Evolutionary conservation across 768 basidiomycete genomes (phyloP).

Genomic region (Suillus luteus): DNA sequence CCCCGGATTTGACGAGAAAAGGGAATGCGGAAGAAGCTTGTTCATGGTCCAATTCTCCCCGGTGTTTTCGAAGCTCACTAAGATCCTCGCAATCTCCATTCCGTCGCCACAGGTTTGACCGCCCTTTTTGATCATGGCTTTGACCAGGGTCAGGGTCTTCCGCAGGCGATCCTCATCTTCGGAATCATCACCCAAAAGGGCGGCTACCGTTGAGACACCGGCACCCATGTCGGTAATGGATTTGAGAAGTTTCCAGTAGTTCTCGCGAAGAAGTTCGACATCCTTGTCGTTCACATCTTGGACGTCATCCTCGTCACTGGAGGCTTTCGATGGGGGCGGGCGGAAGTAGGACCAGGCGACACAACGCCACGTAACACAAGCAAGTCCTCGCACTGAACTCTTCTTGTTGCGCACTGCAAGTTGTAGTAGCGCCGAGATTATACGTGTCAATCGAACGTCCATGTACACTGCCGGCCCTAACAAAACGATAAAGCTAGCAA

Average conservation of each 20-base stretch:
- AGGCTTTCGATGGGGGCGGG: slow-evolving; percentile 37
- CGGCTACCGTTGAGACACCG: slow-evolving; percentile 58
- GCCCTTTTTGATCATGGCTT: slow-evolving; percentile 57
- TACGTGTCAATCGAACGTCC: slow-evolving; percentile 44
- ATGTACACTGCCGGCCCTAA: slow-evolving; percentile 56
- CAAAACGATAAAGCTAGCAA: slow-evolving; percentile 67
- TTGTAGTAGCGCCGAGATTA: slow-evolving; percentile 51
- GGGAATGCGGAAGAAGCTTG: slow-evolving; percentile 49
- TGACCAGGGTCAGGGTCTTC: slow-evolving; percentile 51
- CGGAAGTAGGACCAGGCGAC: slow-evolving; percentile 68
- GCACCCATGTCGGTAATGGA: slow-evolving; percentile 59
- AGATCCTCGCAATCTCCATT: slow-evolving; percentile 48
- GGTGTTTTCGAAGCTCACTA: slow-evolving; percentile 38
- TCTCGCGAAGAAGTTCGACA: slow-evolving; percentile 31
- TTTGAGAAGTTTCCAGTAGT: slow-evolving; percentile 51
- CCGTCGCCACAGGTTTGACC: slow-evolving; percentile 55
- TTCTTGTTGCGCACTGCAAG: slow-evolving; percentile 63
- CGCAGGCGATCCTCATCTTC: slow-evolving; percentile 44
- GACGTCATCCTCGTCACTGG: slow-evolving; percentile 29
- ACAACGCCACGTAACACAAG: slow-evolving; percentile 65
- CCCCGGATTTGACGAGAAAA: slow-evolving; percentile 61
- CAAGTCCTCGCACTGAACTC: slow-evolving; percentile 62
- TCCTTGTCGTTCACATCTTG: slow-evolving; percentile 27
- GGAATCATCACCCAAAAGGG: slow-evolving; percentile 45
- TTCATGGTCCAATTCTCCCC: slow-evolving; percentile 46